Base-by-base conservation (phyloP, 352 stramenopile genomes). In the Phytophthora sp. region DNA sequence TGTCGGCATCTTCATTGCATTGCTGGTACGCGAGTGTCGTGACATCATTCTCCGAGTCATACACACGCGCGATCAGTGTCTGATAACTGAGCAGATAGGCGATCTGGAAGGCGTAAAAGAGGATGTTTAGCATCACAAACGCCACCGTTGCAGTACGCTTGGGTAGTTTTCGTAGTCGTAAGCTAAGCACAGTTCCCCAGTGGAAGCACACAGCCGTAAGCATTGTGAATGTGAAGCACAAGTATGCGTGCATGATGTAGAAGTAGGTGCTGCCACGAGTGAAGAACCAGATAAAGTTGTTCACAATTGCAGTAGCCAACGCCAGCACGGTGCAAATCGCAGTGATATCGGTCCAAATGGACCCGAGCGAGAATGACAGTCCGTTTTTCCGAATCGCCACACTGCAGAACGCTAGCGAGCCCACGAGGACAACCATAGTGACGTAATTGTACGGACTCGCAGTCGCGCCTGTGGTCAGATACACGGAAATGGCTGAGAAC, bases 151-250 rank as follows among this genome's bases (percentile, higher is more conserved):
- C 82, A 6, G 84, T 92, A 13, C 66, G 71, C 57, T 92, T 90
- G 0, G 88, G 86, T 4, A 95, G 47, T 41, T 90, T 90, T 16
- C 88, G 84, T 20, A 96, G 69, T 9, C 84, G 80, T 26, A 92
- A 77, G 52, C 80, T 93, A 18, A 96, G 62, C 41, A 96, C 87
- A 7, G 86, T 93, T 27, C 82, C 88, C 88, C 88, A 96, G 63
- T 96, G 88, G 54, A 93, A 95, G 62, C 86, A 95, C 56, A 96
- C 88, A 4, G 86, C 86, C 18, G 82, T 89, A 20, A 96, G 74
- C 88, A 96, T 96, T 52, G 88, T 96, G 51, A 95, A 96, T 21
- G 86, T 94, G 60, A 96, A 89, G 72, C 86, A 95, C 41, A 92
- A 47, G 33, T 90, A 89, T 35, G 86, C 69, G 11, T 85, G 76